Evolutionary conservation across 2,329 filamentous ascomycete genomes (phyloP).

Genomic region (Tolypocladium inflatum): DNA sequence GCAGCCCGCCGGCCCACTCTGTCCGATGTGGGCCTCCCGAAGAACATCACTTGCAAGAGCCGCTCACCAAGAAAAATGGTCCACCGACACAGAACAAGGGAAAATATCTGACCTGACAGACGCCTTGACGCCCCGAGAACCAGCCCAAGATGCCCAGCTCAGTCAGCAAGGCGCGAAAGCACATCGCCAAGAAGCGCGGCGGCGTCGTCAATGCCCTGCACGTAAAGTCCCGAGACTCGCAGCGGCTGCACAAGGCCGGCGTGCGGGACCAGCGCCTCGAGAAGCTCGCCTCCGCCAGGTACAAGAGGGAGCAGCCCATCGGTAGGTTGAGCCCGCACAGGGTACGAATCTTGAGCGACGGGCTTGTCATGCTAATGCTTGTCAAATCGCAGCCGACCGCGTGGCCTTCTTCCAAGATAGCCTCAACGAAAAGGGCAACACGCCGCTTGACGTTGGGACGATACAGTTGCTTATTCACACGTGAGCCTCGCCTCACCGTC

Average conservation of each 20-base stretch:
- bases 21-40: neutral
- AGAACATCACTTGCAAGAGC: neutral
- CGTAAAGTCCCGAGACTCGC: conserved; percentile 79
- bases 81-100: neutral
- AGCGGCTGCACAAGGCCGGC: conserved; percentile 68
- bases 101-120: neutral
- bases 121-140: neutral
- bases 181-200: conserved; percentile 79
- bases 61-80: neutral
- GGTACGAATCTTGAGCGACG: neutral
- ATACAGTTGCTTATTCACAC: conserved; percentile 53
- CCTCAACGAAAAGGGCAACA: conserved; percentile 36
- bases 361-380: neutral
- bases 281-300: conserved; percentile 58
- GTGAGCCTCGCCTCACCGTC: conserved; percentile 31
- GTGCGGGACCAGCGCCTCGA: conserved; percentile 75
- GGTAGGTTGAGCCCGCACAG: conserved; percentile 35
- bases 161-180: conserved; percentile 76
- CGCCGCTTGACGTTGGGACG: conserved; percentile 42
- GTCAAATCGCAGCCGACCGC: conserved; percentile 20
- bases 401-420: conserved; percentile 60
- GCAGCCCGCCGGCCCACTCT: neutral
- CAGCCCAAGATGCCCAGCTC: conserved; percentile 60
- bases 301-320: conserved; percentile 65
- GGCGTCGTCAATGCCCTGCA: conserved; percentile 68